A percentile compares a stretch with the other conserved stretches of the same genome.
phyloP scores from a whole-genome alignment of 768 basidiomycete genomes.

The Wakefieldia striispora region DNA sequence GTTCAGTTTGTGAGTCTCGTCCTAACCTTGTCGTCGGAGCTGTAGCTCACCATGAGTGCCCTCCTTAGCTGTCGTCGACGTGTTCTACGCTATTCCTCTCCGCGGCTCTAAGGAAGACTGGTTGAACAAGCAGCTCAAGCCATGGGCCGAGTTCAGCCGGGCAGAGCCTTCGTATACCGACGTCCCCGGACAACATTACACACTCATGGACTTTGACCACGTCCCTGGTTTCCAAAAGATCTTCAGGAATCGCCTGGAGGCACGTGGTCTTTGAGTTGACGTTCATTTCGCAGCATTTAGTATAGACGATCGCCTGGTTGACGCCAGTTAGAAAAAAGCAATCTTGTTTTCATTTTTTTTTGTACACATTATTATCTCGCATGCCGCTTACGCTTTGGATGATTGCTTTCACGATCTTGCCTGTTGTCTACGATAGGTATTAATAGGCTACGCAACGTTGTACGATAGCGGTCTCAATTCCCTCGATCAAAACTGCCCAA shows the following conservation, averaged over 20 bases:
- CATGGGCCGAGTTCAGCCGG: conserved; percentile 12
- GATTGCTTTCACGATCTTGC: no score
- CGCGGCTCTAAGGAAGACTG: conserved; percentile 12
- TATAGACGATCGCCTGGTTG: no score
- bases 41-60: background rate
- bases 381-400: no score
- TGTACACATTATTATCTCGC: no score
- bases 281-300: no score
- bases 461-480: no score
- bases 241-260: conserved; percentile 13
- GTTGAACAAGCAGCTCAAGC: conserved; percentile 15
- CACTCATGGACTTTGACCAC: conserved; percentile 17
- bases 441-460: no score
- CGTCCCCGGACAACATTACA: conserved; percentile 15
- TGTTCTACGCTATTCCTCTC: conserved; percentile 16
- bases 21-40: background rate
- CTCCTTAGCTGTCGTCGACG: conserved; percentile 4
- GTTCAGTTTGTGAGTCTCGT: background rate
- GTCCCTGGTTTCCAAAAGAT: conserved; percentile 14
- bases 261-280: conserved; percentile 10
- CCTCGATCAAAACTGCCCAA: no score
- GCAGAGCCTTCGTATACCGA: conserved; percentile 8
- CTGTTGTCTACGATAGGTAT: no score
- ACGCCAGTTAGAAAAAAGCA: no score
- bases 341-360: no score